These are phyloP conservation scores for Cyclotella choctawhatcheeana DNA, from an alignment of 108 stramenopile species.

Conservation along the genomic window DNA sequence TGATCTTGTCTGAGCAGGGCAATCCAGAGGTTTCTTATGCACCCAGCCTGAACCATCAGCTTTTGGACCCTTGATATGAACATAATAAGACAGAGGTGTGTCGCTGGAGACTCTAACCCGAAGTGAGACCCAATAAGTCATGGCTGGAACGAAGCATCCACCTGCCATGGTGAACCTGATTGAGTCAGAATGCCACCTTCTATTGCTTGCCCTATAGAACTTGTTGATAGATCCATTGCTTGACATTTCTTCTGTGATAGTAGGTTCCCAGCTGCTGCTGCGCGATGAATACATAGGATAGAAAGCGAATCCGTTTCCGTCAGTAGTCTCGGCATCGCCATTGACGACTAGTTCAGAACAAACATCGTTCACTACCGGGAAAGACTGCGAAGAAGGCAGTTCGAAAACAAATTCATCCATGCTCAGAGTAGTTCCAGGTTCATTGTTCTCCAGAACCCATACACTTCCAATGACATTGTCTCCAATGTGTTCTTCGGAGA, in stretches of 20 bases:
- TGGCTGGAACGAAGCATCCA: conserved; percentile 33
- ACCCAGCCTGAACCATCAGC: conserved; percentile 29
- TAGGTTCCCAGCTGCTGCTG: conserved; percentile 13
- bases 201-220: conserved; percentile 39
- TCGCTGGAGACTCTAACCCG: conserved; percentile 16
- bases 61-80: conserved; percentile 22
- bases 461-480: conserved; percentile 44
- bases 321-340: conserved; percentile 43
- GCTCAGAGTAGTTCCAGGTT: conserved; percentile 43
- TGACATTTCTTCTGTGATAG: conserved; percentile 25
- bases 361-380: conserved; percentile 30
- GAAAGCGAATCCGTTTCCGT: conserved; percentile 3
- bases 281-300: conserved; percentile 8
- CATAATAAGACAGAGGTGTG: conserved; percentile 8
- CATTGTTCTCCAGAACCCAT: conserved; percentile 48
- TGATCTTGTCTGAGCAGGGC: conserved; percentile 7
- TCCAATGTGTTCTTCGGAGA: conserved; percentile 22
- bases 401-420: conserved; percentile 55
- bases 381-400: conserved; percentile 53
- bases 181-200: conserved; percentile 24
- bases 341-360: conserved; percentile 59
- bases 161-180: conserved; percentile 6
- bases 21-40: conserved; percentile 17
- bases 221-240: conserved; percentile 34
- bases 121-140: conserved; percentile 34